A percentile compares a stretch with the other conserved stretches of the same genome.
Conservation (phyloP, 768 basidiomycete species). For the Baorangia bicolor region DNA sequence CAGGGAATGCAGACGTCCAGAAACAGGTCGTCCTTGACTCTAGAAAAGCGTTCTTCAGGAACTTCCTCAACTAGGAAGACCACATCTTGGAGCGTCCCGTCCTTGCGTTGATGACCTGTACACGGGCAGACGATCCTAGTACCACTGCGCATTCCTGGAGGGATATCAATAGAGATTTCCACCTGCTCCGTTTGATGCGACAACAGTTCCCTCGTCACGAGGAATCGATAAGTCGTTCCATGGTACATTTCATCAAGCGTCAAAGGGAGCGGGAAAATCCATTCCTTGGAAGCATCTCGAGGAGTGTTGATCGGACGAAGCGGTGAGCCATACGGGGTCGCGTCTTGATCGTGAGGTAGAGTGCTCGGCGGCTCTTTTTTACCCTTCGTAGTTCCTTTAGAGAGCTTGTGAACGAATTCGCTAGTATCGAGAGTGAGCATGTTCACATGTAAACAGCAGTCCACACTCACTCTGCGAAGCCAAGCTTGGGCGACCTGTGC, state of each 20-base stretch:
- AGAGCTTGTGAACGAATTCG: conserved; percentile 30
- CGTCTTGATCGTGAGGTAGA: conserved; percentile 14
- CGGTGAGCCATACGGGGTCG: conserved; percentile 35
- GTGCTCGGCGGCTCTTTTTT: conserved; percentile 2
- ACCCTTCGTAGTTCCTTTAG: conserved; percentile 14
- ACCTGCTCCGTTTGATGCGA: conserved; percentile 51
- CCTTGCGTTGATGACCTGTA: conserved; percentile 64
- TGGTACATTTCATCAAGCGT: conserved; percentile 61
- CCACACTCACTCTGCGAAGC: conserved; percentile 29
- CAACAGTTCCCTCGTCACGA: conserved; percentile 55
- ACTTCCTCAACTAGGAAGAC: conserved; percentile 64
- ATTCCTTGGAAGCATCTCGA: conserved; percentile 50
- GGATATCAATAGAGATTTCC: conserved; percentile 58
- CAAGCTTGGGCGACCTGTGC: conserved; percentile 23
- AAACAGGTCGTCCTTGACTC: conserved; percentile 57
- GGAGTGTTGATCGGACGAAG: conserved; percentile 41
- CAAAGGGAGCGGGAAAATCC: conserved; percentile 63
- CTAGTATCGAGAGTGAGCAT: conserved; percentile 18
- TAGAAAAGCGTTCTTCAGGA: conserved; percentile 54
- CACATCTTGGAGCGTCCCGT: conserved; percentile 60
- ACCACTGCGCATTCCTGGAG: conserved; percentile 59
- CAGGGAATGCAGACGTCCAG: conserved; percentile 56
- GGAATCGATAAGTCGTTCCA: conserved; percentile 56
- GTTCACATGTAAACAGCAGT: not conserved
- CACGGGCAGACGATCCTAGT: conserved; percentile 59